Base-by-base conservation (phyloP, 495 filamentous ascomycete species). In the Hypoxylon cercidicola region DNA sequence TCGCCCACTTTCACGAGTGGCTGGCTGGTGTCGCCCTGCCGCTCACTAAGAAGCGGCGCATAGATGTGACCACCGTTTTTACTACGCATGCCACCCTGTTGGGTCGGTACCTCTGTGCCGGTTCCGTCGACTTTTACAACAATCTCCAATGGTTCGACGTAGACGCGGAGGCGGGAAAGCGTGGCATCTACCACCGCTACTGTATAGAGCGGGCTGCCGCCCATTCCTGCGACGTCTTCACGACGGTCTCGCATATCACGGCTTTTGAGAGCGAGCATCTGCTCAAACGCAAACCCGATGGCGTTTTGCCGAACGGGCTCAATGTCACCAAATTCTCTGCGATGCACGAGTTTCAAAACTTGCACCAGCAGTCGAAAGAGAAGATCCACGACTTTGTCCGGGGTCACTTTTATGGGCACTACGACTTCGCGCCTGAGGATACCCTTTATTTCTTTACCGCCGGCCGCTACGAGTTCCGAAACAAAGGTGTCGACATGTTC, bases 401-500 rank as follows among this genome's bases (percentile, higher is more conserved):
- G 34, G 95, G 95, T 2, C 95, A 99, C 74, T 99, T 99, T 80
- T 98, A 98, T 70, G 95, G 95, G 5, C 94, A 97, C 73, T 97
- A 97, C 71, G 92, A 99, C 73, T 97, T 97, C 63, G 91, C 97
- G 60, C 88, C 93, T 8, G 92, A 98, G 34, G 96, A 98, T 73
- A 99, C 95, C 13, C 84, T 99, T n/a, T 99, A 97, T 74, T 89
- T 97, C 76, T 99, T 99, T 78, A 99, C 94, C 11, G 88, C 96
- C 18, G 95, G 95, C 47, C 89, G 95, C 45, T 99, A 99, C 72
- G 95, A 99, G 75, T 99, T 93, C 82, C 82, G 95, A 52, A 99
- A 99, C 76, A 99, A 99, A 77, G 95, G 95, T 65, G 93, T 97
- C 15, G 95, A 99, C 77, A 98, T 99, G 95, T 99, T 97, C 74